Conservation (phyloP, 2,329 filamentous ascomycete species). For the Colletotrichum sp. region DNA sequence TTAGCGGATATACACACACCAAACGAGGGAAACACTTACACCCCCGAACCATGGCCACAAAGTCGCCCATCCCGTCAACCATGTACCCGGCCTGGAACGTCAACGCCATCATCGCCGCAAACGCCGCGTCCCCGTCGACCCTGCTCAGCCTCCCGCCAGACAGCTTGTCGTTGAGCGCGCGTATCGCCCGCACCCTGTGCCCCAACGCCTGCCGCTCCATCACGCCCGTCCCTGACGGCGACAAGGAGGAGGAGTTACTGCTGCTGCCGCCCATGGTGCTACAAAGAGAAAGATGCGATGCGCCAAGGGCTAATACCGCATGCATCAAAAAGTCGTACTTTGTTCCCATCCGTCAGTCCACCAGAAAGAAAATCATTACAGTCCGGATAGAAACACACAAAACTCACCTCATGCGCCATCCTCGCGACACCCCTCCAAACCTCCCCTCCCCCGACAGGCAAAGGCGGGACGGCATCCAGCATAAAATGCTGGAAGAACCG, state of each 20-base stretch:
- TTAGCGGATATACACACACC: neutral
- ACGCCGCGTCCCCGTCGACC: slow-evolving; percentile 39
- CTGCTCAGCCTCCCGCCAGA: slow-evolving; percentile 28
- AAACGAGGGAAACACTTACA: slow-evolving; percentile 27
- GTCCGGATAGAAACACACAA: no score
- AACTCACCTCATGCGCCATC: slow-evolving; percentile 38
- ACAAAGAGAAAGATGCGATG: slow-evolving; percentile 37
- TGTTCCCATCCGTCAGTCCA: slow-evolving; percentile 8
- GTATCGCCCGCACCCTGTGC: slow-evolving; percentile 42
- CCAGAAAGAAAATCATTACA: neutral
- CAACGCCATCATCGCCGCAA: slow-evolving; percentile 38
- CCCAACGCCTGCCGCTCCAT: slow-evolving; percentile 32
- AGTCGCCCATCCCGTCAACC: slow-evolving; percentile 43
- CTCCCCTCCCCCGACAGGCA: slow-evolving; percentile 38
- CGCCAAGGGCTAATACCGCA: slow-evolving; percentile 44
- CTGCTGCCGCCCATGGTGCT: neutral
- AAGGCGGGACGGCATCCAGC: slow-evolving; percentile 44
- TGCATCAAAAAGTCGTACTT: slow-evolving; percentile 46
- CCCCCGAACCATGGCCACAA: slow-evolving; percentile 40
- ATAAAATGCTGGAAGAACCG: slow-evolving; percentile 59
- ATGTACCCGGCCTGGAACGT: slow-evolving; percentile 43
- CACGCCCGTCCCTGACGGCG: slow-evolving; percentile 18
- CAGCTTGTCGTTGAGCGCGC: slow-evolving; percentile 36
- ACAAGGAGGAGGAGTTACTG: neutral
- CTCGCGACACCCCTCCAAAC: slow-evolving; percentile 41